Evolutionary conservation across 2,329 filamentous ascomycete species (phyloP), one percentile per base, ranked within the genome.

Genomic region (Aureobasidium subglaciale): DNA sequence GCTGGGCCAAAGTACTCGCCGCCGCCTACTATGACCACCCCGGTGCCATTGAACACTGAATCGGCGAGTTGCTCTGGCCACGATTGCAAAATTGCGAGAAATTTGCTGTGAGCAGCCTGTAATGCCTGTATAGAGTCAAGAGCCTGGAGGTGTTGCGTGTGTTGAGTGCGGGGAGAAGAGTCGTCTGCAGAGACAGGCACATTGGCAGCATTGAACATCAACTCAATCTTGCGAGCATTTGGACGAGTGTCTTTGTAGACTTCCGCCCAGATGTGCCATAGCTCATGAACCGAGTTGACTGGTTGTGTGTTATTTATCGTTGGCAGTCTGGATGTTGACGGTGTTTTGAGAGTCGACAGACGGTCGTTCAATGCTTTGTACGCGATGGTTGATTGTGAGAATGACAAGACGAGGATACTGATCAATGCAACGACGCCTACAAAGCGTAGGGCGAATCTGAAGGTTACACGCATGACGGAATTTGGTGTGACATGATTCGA

Each of bases 1-100:
- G 76, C 64, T 1, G 73, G 70, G 1, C 73, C 73, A 9, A 75
- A 63, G 56, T 75, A 75, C 15, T 65, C 59, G 1, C 70, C 71
- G 13, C 73, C 73, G 0, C 73, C 75, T 11, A 75, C 66, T 13
- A 66, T 65, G 8, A 70, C 70, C 41, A 73, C 64, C 11, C 70
- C 70, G 6, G 50, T 52, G 13, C 62, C 62, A 5, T 50, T 58
- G 48, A 60, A 65, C 2, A 60, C 46, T 2, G 43, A 24, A 4
- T 48, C 50, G 13, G 37, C 50, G n/a, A 25, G 18, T 2, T 54
- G 16, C 1, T 43, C 38, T 8, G 58, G 52, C 30, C 57, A 58
- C 22, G 40, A 32, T 5, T 49, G 45, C 8, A 61, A 16, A n/a
- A 41, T 13, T 11, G 18, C 10, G 1, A 59, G 3, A 15, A 59